These are phyloP conservation scores for Blastobotrys serpentis DNA, from an alignment of 1,139 yeast genomes.

Conservation along the genomic window DNA sequence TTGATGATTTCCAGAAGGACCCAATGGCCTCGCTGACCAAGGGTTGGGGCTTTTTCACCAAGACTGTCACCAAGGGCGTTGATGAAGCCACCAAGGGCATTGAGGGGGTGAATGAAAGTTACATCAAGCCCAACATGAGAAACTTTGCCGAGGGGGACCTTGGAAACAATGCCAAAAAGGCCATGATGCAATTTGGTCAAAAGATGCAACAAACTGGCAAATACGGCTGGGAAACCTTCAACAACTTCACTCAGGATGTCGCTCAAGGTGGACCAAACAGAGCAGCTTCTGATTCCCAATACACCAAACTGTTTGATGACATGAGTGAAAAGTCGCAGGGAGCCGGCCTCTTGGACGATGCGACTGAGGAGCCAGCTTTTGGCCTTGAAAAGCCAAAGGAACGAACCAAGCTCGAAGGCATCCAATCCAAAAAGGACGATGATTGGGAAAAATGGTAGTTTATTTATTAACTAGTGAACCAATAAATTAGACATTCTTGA, in stretches of 20 bases:
- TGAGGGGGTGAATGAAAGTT: constrained; percentile 65
- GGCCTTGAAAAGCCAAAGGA: constrained; percentile 63
- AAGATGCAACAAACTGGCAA: constrained; percentile 87
- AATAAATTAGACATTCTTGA: not conserved
- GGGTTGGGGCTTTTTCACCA: constrained; percentile 93
- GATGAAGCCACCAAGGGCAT: constrained; percentile 44
- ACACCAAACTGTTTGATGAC: constrained; percentile 54
- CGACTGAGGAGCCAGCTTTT: constrained; percentile 59
- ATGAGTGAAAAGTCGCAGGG: constrained; percentile 41
- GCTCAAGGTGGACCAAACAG: constrained; percentile 7
- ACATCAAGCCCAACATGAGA: constrained; percentile 83
- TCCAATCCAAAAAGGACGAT: constrained; percentile 42
- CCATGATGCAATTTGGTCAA: constrained; percentile 94
- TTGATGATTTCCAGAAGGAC: constrained; percentile 78
- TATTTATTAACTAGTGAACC: not conserved
- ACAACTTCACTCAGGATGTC: constrained; percentile 50
- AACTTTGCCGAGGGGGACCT: constrained; percentile 80
- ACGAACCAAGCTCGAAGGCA: constrained; percentile 56
- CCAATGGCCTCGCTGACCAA: constrained; percentile 85
- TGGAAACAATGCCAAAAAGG: constrained; percentile 77
- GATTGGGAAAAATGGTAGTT: constrained; percentile 45
- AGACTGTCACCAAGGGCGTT: constrained; percentile 77
- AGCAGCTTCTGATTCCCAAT: constrained; percentile 45
- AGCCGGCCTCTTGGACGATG: constrained; percentile 26
- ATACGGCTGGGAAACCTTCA: constrained; percentile 58